phyloP scores from a whole-genome alignment of 179 eudicot genomes.

The Pouteria campechiana region DNA sequence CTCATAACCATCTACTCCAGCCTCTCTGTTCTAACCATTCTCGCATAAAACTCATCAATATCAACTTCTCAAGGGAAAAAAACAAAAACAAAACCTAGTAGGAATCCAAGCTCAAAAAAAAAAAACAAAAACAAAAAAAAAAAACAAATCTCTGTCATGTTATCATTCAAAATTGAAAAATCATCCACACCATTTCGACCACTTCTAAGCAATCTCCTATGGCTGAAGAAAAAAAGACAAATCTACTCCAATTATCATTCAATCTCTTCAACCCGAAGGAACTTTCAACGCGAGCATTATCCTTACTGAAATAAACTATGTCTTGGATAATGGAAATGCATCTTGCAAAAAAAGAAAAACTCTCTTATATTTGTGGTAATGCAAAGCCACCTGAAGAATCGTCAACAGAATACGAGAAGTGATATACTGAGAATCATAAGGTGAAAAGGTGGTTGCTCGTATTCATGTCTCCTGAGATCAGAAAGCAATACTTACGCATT shows the following conservation, averaged over 20 bases:
- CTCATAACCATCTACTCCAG: no score
- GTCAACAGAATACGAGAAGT: constrained; percentile 6
- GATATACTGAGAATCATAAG: constrained; percentile 14
- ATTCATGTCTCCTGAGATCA: constrained; percentile 9
- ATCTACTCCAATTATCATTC: not conserved
- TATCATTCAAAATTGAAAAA: no score
- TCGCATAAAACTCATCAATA: no score
- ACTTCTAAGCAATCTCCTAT: no score
- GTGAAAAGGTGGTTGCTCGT: constrained; percentile 15
- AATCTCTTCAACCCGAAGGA: constrained; percentile 4
- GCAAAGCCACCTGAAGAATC: not conserved
- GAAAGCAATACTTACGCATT: constrained; percentile 2
- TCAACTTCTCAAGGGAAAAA: no score
- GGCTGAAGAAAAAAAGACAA: no score
- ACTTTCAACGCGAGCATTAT: constrained; percentile 7
- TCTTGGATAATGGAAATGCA: constrained; percentile 18
- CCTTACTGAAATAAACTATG: constrained; percentile 11
- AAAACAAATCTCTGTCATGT: no score
- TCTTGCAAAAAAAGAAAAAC: constrained; percentile 10
- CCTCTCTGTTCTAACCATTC: no score
- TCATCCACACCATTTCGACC: no score
- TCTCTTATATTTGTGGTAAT: constrained; percentile 1
- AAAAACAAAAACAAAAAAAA: no score
- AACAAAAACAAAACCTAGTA: no score
- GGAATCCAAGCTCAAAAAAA: no score